A percentile compares a stretch with the other conserved stretches of the same genome.
phyloP scores from a whole-genome alignment of 108 stramenopile species.

The Poteriospumella lacustris region DNA sequence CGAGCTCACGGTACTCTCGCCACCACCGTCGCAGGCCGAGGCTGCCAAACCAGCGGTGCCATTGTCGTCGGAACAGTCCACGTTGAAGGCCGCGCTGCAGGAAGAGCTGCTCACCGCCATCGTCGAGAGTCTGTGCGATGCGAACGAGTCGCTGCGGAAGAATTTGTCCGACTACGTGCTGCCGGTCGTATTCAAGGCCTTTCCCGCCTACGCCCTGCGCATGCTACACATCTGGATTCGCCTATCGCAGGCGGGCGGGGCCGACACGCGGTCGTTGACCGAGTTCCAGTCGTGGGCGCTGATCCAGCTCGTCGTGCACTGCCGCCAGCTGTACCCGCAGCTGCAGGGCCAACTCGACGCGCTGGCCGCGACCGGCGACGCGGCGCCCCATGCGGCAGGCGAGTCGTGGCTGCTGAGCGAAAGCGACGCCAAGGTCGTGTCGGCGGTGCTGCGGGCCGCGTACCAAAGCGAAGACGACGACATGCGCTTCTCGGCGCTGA shows the following conservation, averaged over 20 bases:
- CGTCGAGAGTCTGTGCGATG: no score
- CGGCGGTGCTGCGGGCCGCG: not conserved
- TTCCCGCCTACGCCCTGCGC: not conserved
- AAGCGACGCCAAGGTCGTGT: not conserved
- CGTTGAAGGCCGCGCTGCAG: not conserved
- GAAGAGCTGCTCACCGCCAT: no score
- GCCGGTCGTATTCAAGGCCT: not conserved
- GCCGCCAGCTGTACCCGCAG: not conserved
- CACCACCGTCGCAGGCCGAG: no score
- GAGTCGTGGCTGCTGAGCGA: no score
- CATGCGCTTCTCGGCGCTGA: not conserved
- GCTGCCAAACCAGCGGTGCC: not conserved
- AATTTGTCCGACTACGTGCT: not conserved
- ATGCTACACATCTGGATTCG: not conserved
- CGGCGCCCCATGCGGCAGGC: no score
- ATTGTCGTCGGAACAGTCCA: not conserved
- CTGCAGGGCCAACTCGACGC: not conserved
- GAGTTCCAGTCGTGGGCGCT: not conserved
- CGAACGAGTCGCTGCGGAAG: not conserved
- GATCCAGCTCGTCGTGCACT: not conserved
- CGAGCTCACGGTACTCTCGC: not conserved
- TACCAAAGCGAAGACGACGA: not conserved
- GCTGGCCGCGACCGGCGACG: no score
- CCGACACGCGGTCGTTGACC: no score
- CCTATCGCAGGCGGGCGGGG: no score